Evolutionary conservation across 768 basidiomycete genomes (phyloP), one percentile per base, ranked within the genome.

Genomic region (Hericium alpestre): DNA sequence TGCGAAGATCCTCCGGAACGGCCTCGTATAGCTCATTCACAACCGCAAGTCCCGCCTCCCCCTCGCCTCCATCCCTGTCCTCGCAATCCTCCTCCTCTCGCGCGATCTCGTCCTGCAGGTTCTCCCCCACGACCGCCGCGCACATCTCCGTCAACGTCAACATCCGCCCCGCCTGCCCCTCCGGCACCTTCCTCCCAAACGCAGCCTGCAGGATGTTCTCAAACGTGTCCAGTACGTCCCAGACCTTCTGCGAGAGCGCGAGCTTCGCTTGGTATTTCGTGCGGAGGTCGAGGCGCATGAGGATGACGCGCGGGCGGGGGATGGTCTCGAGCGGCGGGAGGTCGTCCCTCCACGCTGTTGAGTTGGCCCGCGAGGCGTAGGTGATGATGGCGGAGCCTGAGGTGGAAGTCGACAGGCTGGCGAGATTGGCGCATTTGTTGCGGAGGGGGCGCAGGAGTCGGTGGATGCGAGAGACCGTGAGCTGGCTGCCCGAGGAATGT

Each of bases 151-250:
- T 72, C 46, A 83, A 69, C 54, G 72, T 68, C 22, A 70, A 69
- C 13, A 74, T 63, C 38, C 41, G 51, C 56, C 55, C 32, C 23
- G 10, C 58, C 53, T 3, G 10, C 13, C 41, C 41, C 41, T 15
- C 41, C 41, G 2, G 8, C 41, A 7, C 12, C 13, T 27, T 22
- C 18, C 25, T 50, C 43, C 66, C 20, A 64, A 67, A 10, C 22
- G 72, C 71, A 32, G 73, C 76, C 38, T 75, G 62, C 3, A 78
- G 69, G 47, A 83, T 65, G 56, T 81, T 79, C 51, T 70, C 73
- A 67, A 81, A 85, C 53, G 76, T 75, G 59, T 79, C 79, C n/a
- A 79, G 71, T 15, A 84, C 73, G 13, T 77, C 78, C 63, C 80
- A 73, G 9, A 83, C 73, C 32, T 69, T 74, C 39, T 72, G 72